phyloP scores from a whole-genome alignment of 371 early-diverging fungal species.

The Rhizopus sp. region DNA sequence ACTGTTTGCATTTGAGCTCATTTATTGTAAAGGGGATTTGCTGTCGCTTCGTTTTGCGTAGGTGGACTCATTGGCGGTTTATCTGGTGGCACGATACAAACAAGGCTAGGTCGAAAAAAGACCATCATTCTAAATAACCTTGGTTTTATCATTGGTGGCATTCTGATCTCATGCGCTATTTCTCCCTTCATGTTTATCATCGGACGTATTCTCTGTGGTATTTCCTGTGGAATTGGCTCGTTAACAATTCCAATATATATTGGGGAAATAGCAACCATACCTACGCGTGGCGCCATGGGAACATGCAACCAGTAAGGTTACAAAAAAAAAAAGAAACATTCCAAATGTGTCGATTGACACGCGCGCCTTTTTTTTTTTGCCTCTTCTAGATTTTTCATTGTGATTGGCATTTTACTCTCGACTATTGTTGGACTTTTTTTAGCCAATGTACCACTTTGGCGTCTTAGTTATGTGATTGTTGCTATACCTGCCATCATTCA shows the following conservation, averaged over 20 bases:
- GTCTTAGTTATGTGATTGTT: conserved; percentile 63
- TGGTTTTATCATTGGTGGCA: conserved; percentile 62
- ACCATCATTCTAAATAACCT: conserved; percentile 64
- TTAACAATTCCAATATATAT: conserved; percentile 81
- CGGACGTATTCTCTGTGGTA: conserved; percentile 80
- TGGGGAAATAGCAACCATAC: conserved; percentile 75
- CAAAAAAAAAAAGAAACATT: not conserved
- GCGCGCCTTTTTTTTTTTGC: not conserved
- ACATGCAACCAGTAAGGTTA: conserved; percentile 69
- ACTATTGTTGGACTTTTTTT: conserved; percentile 64
- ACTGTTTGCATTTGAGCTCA: conserved; percentile 63
- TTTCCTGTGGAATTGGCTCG: conserved; percentile 80
- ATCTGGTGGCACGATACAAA: conserved; percentile 56
- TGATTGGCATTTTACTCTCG: conserved; percentile 73
- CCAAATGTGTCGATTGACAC: no score
- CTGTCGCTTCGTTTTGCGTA: conserved; percentile 66
- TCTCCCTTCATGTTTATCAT: conserved; percentile 62
- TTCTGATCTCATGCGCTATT: conserved; percentile 59
- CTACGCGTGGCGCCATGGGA: conserved; percentile 69
- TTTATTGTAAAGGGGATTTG: conserved; percentile 64
- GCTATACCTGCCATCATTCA: conserved; percentile 74
- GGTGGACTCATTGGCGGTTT: conserved; percentile 78
- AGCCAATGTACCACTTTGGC: conserved; percentile 67
- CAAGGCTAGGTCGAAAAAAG: conserved; percentile 65
- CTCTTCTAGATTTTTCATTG: conserved; percentile 60